Base-by-base conservation (phyloP, 306 rosid species). In the Biancaea sappan region DNA sequence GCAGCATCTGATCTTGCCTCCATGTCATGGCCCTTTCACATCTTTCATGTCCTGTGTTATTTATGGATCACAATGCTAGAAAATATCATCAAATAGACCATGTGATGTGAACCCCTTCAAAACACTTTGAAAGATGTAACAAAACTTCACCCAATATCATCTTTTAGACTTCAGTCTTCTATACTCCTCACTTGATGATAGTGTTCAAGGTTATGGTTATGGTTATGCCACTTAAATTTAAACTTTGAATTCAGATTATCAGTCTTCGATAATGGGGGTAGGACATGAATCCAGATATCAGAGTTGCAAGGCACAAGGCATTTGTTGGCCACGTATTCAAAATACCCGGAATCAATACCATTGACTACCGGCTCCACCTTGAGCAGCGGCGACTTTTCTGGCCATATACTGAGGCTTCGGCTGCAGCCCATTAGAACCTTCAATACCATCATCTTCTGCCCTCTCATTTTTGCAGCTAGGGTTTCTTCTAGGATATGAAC, bases 381-480 rank as follows among this genome's bases (percentile, higher is more conserved):
- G 98, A 51, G 97, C 96, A 66, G 98, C 99, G 61, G 99, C 92
- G 60, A 90, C 92, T 92, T 95, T 95, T 82, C 99, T 85, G 22
- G 91, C 83, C 83, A 95, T 82, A 83, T 87, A 92, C 69, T 87
- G 96, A 43, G 94, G 96, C 71, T 95, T 95, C 66, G 97, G 93
- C 88, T 88, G 96, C 86, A 91, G 63, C 8, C 92, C 89, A 5
- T 83, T 94, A 32, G 99, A 79, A 75, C 85, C 90, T 82, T 90
- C 96, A 52, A 86, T 86, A 50, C 84, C 95, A 69, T 85, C 97
- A 62, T 89, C 90, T 18, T 90, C 97, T 32, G 74, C 73, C 74
- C 90, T 86, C 82, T 90, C 98, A 26, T 79, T 92, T 81, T 87
- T 95, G 65, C 96, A 87, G 69, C 85, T 69, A 1, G 91, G 86